Base-by-base conservation (phyloP, 192 early-diverging fungal species). In the Physocladia obscura region DNA sequence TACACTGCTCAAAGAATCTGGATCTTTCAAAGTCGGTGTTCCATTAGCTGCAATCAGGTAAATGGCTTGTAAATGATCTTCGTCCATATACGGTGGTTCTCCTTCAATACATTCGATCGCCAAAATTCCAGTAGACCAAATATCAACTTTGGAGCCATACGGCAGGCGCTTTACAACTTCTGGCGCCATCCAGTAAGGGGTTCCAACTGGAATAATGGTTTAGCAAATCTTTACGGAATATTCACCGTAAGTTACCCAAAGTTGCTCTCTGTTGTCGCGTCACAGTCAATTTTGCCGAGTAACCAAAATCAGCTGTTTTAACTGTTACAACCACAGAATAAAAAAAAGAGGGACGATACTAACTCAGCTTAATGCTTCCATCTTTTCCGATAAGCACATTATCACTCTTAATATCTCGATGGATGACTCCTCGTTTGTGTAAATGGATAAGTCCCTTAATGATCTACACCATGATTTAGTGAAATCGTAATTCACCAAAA, bases 401-500 rank as follows among this genome's bases (percentile, higher is more conserved):
- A 73, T 93, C 93, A 0, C 88, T 90, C 73, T 95, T 95, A 61
- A 95, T 94, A 79, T 95, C 93, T 68, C 93, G 78, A 74, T 95
- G 93, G 68, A 95, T 93, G 50, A 95, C 92, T 73, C 87, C 89
- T 64, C 86, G 87, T 59, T 77, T 78, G 75, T 95, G 93, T 72
- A 95, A 77, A 72, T 93, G 91, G 64, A 83, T 84, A 47, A 96
- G 84, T 31, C 93, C 93, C 38, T 87, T 88, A 71, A 87, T 84
- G n/a, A 91, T 89, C 86, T 90, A 39, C 8, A n/a, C 35, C 34
- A 29, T 19, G 15, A 22, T 19, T 54, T 54, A 19, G 8, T 54
- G 8, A 29, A 22, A 22, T 19, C 11, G 22, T 19, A 11, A 22
- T 54, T 11, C 22, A 54, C 24, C 52, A 15, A 29, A 58, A 29